Base-by-base conservation (phyloP, 2,329 filamentous ascomycete genomes). In the Emmonsiellopsis sp. region DNA sequence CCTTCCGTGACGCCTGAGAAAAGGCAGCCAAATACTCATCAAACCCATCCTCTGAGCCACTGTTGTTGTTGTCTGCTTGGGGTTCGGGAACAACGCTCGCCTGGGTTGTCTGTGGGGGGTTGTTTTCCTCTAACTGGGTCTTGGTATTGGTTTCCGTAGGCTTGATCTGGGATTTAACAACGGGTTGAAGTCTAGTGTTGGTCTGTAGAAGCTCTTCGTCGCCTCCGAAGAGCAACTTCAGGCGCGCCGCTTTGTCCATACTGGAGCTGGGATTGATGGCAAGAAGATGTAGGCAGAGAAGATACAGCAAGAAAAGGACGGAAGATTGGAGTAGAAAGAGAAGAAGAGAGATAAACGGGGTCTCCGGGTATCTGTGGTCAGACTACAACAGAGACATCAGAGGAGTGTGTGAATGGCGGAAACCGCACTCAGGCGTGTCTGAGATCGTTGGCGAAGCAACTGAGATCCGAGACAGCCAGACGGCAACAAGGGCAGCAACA, bases 181-280 rank as follows among this genome's bases (percentile, higher is more conserved):
- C 8, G 37, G 51, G 8, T 3, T 54, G 49, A 17, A 58, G 39
- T 14, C 52, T 51, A n/a, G 53, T 45, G 49, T 60, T 36, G 21
- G 17, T 42, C 39, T 43, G 31, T 1, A 67, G 49, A 33, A 69
- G 57, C 9, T 46, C 45, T 34, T 58, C 55, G 45, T 68, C 63
- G 4, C 58, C 49, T 6, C 53, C 48, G 48, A 70, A 68, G 40
- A 69, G 61, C 32, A 68, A 49, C 31, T 57, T 58, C 11, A 69
- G 58, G 17, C 66, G 62, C 17, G 60, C 58, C 31, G 13, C 13
- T 36, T 50, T 53, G n/a, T 60, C 58, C 66, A 67, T 68, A n/a
- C 7, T 54, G 34, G 14, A n/a, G 9, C 21, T 37, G 21, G 8
- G 27, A 36, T 36, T 33, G 34, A 13, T 21, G 21, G 42, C 34